These are phyloP conservation scores for Alternaria hordeiaustralica DNA, from an alignment of 2,329 filamentous ascomycete species.

Conservation along the genomic window DNA sequence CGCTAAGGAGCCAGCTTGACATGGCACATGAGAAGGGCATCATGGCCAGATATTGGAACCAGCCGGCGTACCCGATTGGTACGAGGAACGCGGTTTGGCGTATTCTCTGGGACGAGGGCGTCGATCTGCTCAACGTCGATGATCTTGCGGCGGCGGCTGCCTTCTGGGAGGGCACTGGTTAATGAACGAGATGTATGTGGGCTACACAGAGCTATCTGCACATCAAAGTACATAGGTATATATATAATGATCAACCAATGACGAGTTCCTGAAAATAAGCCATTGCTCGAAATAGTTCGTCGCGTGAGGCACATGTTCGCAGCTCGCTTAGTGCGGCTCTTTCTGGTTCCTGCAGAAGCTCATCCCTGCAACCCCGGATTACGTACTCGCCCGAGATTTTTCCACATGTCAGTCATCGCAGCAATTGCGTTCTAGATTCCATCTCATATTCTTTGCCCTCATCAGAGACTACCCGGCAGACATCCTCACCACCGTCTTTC, in stretches of 20 bases:
- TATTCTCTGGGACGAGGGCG: constrained; percentile 62
- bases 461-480: not conserved
- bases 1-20: constrained; percentile 60
- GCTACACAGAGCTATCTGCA: not conserved
- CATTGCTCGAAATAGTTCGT: not conserved
- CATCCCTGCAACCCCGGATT: constrained; percentile 26
- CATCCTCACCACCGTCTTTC: not conserved
- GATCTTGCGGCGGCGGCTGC: constrained; percentile 60
- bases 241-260: not conserved
- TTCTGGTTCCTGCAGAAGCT: constrained; percentile 23
- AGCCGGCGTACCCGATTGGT: constrained; percentile 63
- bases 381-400: constrained; percentile 25
- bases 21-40: constrained; percentile 65
- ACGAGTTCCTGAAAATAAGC: not conserved
- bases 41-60: constrained; percentile 67
- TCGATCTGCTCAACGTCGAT: constrained; percentile 69
- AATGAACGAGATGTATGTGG: not conserved
- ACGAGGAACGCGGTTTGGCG: constrained; percentile 60
- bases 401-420: constrained; percentile 23
- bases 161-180: constrained; percentile 47
- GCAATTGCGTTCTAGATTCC: constrained; percentile 10
- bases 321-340: constrained; percentile 18
- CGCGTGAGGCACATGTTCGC: constrained; percentile 2
- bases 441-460: constrained; percentile 8
- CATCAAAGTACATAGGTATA: not conserved